These are phyloP conservation scores for Eucalyptus urophylla DNA, from an alignment of 345 rosid species.

Conservation along the genomic window DNA sequence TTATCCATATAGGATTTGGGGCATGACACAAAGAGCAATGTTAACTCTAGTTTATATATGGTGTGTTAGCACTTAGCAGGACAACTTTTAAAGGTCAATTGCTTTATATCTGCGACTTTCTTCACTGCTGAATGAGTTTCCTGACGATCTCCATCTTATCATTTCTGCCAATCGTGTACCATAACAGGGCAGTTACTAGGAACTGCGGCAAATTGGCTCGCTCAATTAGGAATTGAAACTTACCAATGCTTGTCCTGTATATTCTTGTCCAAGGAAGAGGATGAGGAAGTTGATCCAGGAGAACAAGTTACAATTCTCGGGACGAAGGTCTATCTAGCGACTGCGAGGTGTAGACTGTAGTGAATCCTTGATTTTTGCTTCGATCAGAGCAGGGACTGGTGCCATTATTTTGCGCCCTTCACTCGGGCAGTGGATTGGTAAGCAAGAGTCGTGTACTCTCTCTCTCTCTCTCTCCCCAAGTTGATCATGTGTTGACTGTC, in stretches of 20 bases:
- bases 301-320: conserved; percentile 51
- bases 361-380: conserved; percentile 72
- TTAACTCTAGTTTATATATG: conserved; percentile 44
- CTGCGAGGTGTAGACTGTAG: conserved; percentile 35
- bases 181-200: conserved; percentile 66
- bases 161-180: background rate
- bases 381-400: conserved; percentile 81
- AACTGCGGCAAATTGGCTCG: conserved; percentile 72
- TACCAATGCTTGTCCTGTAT: conserved; percentile 32
- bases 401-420: conserved; percentile 63
- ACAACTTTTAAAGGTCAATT: conserved; percentile 81
- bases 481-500: background rate
- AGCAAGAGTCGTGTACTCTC: background rate
- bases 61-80: conserved; percentile 31
- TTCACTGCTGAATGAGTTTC: background rate
- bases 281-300: conserved; percentile 6
- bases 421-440: conserved; percentile 85
- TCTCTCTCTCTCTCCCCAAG: background rate
- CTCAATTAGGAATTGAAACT: conserved; percentile 74
- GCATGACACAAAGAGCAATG: conserved; percentile 25
- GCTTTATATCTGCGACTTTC: background rate
- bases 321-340: conserved; percentile 52
- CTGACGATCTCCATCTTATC: background rate
- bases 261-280: conserved; percentile 22
- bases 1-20: too few species aligned